A percentile compares a stretch with the other conserved stretches of the same genome.
These are phyloP conservation scores for Yamadazyma taylorii DNA, from an alignment of 1,139 yeast genomes.

Conservation along the genomic window DNA sequence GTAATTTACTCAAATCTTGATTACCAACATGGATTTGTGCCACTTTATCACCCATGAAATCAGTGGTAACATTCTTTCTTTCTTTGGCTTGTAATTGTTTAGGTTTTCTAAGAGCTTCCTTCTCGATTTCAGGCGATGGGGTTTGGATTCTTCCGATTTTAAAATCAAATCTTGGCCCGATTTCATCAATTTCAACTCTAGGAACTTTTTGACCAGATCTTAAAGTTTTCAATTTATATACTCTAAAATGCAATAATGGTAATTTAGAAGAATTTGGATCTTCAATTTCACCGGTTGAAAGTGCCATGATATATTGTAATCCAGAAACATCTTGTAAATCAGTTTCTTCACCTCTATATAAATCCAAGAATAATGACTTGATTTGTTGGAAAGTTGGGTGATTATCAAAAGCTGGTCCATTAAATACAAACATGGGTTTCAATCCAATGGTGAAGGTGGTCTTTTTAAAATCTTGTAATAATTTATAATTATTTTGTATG, in stretches of 20 bases:
- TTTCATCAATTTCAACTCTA: conserved; percentile 89
- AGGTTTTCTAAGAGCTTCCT: conserved; percentile 82
- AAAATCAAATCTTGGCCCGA: conserved; percentile 95
- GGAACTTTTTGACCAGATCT: conserved; percentile 88
- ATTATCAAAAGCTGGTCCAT: conserved; percentile 87
- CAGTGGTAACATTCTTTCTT: conserved; percentile 87
- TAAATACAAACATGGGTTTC: conserved; percentile 92
- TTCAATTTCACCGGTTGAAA: conserved; percentile 78
- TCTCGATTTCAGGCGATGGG: conserved; percentile 88
- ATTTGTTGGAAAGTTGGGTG: conserved; percentile 85
- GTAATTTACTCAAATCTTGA: conserved; percentile 87
- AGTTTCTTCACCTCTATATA: conserved; percentile 85
- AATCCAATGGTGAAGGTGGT: conserved; percentile 83
- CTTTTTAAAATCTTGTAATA: conserved; percentile 78
- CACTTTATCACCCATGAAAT: conserved; percentile 92
- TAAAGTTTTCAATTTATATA: conserved; percentile 78
- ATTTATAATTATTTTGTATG: conserved; percentile 65
- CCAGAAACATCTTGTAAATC: conserved; percentile 93
- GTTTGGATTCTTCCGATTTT: conserved; percentile 82
- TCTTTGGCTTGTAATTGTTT: conserved; percentile 79
- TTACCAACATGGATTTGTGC: conserved; percentile 96
- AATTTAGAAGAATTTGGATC: conserved; percentile 55
- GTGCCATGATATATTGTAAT: conserved; percentile 82
- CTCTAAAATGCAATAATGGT: conserved; percentile 87
- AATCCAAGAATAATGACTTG: conserved; percentile 86